Evolutionary conservation across 441 rosid species (phyloP), one percentile per base, ranked within the genome.

Genomic region (Pelargonium australe): DNA sequence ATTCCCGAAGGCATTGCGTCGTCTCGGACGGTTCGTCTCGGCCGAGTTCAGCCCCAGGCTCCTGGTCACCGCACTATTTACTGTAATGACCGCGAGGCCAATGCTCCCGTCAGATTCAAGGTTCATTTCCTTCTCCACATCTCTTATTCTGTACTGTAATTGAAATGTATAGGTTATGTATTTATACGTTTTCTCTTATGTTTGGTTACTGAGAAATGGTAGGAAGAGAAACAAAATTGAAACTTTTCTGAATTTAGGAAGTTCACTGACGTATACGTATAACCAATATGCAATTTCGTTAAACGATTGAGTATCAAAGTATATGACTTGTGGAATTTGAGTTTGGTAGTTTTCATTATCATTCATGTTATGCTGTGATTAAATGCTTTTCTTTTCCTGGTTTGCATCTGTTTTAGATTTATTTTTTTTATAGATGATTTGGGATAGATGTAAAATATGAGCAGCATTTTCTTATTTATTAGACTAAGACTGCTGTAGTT

Each of bases 11-110:
- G 63, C 63, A 58, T 8, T 58, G 34, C 63, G 34, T 58, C 63
- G 63, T 58, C 63, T 58, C 63, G 63, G 34, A 19, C 63, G 34
- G 63, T 20, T 7, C 63, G 63, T 8, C 63, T 58, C 63, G 63
- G 63, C 63, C 63, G 63, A 58, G 63, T 58, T 58, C 63, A 58
- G 63, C 63, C 63, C 63, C 63, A 20, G 63, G 63, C 63, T 20
- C 63, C 63, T 20, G 63, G 63, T 58, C n/a, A 20, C 63, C 63
- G 63, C 13, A 58, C 63, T 11, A 58, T 58, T 28, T 58, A 8
- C 63, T 58, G 63, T 14, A 58, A 58, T 23, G 63, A 58, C 34
- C 63, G 63, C 25, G 63, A 58, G 34, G 63, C 63, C 28, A 58
- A 58, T 58, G 63, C 63, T 3, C 63, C 63, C 11, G 63, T 58